These are phyloP conservation scores for Melanogaster broomeanus DNA, from an alignment of 768 basidiomycete species.

Conservation along the genomic window DNA sequence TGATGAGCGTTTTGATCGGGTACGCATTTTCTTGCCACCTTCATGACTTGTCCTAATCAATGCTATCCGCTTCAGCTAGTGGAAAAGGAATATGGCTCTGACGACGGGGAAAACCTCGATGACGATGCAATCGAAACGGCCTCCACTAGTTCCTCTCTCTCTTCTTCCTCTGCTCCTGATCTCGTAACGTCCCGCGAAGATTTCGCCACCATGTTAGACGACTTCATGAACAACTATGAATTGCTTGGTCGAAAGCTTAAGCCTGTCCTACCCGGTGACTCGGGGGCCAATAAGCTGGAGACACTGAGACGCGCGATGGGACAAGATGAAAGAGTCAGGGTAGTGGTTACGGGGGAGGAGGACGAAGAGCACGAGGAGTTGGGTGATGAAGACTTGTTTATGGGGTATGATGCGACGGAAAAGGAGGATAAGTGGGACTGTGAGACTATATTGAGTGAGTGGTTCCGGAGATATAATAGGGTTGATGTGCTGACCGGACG, in stretches of 20 bases:
- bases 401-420: conserved; percentile 40
- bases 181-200: conserved; percentile 83
- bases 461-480: not conserved
- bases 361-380: conserved; percentile 49
- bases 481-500: conserved; percentile 9
- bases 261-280: conserved; percentile 70
- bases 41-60: not conserved
- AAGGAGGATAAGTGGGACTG: conserved; percentile 91
- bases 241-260: conserved; percentile 86
- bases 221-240: conserved; percentile 92
- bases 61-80: conserved; percentile 52
- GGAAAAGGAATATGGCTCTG: conserved; percentile 73
- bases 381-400: conserved; percentile 44
- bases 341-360: conserved; percentile 43
- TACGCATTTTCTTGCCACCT: conserved; percentile 34
- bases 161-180: conserved; percentile 68
- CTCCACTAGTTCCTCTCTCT: conserved; percentile 35
- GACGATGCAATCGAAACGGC: conserved; percentile 52
- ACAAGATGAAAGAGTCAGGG: conserved; percentile 58
- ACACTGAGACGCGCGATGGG: conserved; percentile 78
- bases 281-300: conserved; percentile 76
- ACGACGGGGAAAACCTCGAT: conserved; percentile 49
- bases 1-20: conserved; percentile 95
- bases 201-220: conserved; percentile 88
- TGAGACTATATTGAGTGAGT: conserved; percentile 91